Base-by-base conservation (phyloP, 2,329 filamentous ascomycete genomes). In the Biscogniauxia sp. region DNA sequence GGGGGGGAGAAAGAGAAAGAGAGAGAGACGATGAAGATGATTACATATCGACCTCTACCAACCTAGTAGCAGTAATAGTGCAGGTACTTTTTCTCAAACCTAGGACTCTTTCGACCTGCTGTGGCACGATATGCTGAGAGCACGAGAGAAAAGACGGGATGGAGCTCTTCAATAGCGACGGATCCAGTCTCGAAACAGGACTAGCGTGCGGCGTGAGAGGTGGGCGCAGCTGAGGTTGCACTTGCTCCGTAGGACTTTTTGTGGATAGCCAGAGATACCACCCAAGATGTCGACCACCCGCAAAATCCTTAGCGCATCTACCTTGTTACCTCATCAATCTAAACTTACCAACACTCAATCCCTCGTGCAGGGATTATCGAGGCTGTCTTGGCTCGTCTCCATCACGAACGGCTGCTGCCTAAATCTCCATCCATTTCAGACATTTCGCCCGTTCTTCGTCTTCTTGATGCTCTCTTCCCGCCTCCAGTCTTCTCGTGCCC, bases 361-460 rank as follows among this genome's bases (percentile, higher is more conserved):
- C 53, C 49, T 55, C 19, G 45, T 37, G 49, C 65, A 68, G 59
- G 68, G 59, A 59, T 59, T 20, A 32, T 61, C 60, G 66, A 64
- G 64, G 61, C 61, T 61, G 64, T 63, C 23, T 23, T 23, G 23
- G 23, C 23, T n/a, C 23, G 23, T 23, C 59, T 56, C 68, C 68
- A 69, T 67, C 67, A 55, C 62, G 60, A 65, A 70, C 64, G 65
- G 60, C 70, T 72, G 70, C 70, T 72, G 70, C 70, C 70, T 72
- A 72, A 71, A 72, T 62, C 66, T 66, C 64, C 62, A 67, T 66
- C 65, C 64, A 69, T 65, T 70, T 69, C 61, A 68, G 64, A 54
- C 52, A 23, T 54, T 51, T 58, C 65, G 32, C 54, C 60, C 57
- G 61, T 61, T 57, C 62, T 60, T 64, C 55, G 19, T 57, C 61